Percentiles rank a stretch among this genome's conserved stretches.
Evolutionary conservation across 1,284 basidiomycete species (phyloP).

Genomic region (Moesziomyces antarcticus): DNA sequence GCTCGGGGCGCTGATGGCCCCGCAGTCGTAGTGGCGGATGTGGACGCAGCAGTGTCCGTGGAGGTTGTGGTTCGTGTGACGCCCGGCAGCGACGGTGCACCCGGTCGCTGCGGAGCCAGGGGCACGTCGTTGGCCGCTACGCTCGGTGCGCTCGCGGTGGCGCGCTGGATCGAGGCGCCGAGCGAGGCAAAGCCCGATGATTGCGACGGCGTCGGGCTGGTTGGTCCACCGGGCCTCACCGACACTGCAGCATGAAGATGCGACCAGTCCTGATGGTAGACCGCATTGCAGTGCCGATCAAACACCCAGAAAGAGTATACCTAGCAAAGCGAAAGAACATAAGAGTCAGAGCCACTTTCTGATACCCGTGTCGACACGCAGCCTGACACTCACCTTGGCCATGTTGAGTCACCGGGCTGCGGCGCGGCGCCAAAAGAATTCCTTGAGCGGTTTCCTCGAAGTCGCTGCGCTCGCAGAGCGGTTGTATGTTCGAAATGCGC

Average conservation of each 20-base stretch:
- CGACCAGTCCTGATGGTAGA: slow-evolving; percentile 67
- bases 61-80: slow-evolving; percentile 29
- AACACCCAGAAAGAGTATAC: slow-evolving; percentile 66
- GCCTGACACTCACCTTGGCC: too few relatives aligned
- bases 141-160: slow-evolving; percentile 22
- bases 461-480: too few relatives aligned
- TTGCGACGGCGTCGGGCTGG: slow-evolving; percentile 33
- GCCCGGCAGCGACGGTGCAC: slow-evolving; percentile 34
- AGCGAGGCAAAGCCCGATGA: slow-evolving; percentile 49
- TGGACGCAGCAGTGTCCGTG: not conserved
- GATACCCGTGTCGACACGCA: too few relatives aligned
- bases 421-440: too few relatives aligned
- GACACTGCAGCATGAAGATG: slow-evolving; percentile 42
- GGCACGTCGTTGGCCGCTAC: slow-evolving; percentile 8
- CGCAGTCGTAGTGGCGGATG: slow-evolving; percentile 1
- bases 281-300: slow-evolving; percentile 62
- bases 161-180: slow-evolving; percentile 56
- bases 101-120: slow-evolving; percentile 22
- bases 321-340: slow-evolving; percentile 12
- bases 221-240: slow-evolving; percentile 9
- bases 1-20: not conserved
- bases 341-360: too few relatives aligned
- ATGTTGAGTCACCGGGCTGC: too few relatives aligned
- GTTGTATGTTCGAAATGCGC: too few relatives aligned
- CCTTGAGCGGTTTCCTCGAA: too few relatives aligned